phyloP scores from a whole-genome alignment of 805 yeast species.

The Candida xyloterini region DNA sequence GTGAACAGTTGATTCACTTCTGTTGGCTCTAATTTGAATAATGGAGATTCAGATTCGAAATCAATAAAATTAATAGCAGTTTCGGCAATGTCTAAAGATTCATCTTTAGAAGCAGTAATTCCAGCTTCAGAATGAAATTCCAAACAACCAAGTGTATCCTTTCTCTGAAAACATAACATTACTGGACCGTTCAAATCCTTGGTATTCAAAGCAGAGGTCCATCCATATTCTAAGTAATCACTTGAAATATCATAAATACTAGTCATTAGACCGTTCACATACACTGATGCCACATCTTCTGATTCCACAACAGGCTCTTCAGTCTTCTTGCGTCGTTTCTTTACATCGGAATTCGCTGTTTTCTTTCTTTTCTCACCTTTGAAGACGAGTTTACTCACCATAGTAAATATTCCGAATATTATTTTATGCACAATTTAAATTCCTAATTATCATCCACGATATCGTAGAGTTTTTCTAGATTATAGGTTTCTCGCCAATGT shows the following conservation, averaged over 20 bases:
- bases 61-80: slow-evolving; percentile 22
- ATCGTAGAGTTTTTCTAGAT: slow-evolving; percentile 56
- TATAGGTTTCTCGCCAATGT: slow-evolving; percentile 62
- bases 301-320: background rate
- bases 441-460: slow-evolving; percentile 31
- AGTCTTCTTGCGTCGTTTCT: slow-evolving; percentile 1
- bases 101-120: slow-evolving; percentile 5
- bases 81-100: slow-evolving; percentile 12
- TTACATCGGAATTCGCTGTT: slow-evolving; percentile 8
- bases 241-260: slow-evolving; percentile 19
- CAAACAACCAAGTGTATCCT: slow-evolving; percentile 16
- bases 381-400: slow-evolving; percentile 34
- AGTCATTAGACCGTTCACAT: slow-evolving; percentile 24
- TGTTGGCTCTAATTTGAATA: slow-evolving; percentile 28
- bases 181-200: slow-evolving; percentile 29
- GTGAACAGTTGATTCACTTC: slow-evolving; percentile 28
- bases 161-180: slow-evolving; percentile 15
- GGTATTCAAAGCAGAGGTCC: slow-evolving; percentile 27
- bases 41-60: slow-evolving; percentile 8
- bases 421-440: background rate
- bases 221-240: slow-evolving; percentile 25
- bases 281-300: slow-evolving; percentile 15
- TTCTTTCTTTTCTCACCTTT: slow-evolving; percentile 30
- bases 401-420: slow-evolving; percentile 5
- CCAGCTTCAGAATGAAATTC: slow-evolving; percentile 12